These are phyloP conservation scores for Saksenaea oblongispora DNA, from an alignment of 371 early-diverging fungal genomes.

Conservation along the genomic window DNA sequence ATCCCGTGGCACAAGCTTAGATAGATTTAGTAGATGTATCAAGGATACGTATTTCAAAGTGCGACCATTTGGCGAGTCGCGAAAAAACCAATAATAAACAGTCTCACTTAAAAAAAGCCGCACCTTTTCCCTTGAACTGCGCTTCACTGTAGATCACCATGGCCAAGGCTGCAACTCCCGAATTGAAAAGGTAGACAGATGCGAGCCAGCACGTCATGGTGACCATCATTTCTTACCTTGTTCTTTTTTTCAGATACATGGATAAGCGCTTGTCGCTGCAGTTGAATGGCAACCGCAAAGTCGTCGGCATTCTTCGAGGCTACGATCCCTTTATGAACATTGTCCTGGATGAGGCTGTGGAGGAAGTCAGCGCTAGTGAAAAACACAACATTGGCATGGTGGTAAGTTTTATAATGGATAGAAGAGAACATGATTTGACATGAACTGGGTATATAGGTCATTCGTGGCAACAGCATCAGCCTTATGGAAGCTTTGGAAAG, in stretches of 20 bases:
- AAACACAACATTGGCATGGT: slow-evolving; percentile 83
- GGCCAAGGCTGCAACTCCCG: slow-evolving; percentile 78
- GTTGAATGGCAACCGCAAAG: slow-evolving; percentile 90
- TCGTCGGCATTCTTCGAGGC: slow-evolving; percentile 94
- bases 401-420: slow-evolving; percentile 52
- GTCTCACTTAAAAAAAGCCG: too few relatives aligned
- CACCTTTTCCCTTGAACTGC: too few relatives aligned
- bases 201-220: neutral
- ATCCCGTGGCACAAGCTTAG: too few relatives aligned
- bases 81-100: too few relatives aligned
- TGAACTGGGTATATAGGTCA: slow-evolving; percentile 61
- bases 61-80: too few relatives aligned
- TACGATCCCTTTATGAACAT: slow-evolving; percentile 99
- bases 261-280: slow-evolving; percentile 92
- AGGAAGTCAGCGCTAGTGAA: slow-evolving; percentile 74
- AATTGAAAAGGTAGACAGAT: slow-evolving; percentile 71
- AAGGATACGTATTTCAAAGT: too few relatives aligned
- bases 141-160: slow-evolving; percentile 34
- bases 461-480: slow-evolving; percentile 93
- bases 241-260: slow-evolving; percentile 77
- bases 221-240: neutral
- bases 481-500: slow-evolving; percentile 91
- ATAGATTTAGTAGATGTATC: too few relatives aligned
- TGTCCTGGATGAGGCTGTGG: slow-evolving; percentile 93
- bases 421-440: slow-evolving; percentile 1